A percentile compares a stretch with the other conserved stretches of the same genome.
Evolutionary conservation across 2,329 filamentous ascomycete genomes (phyloP).

Genomic region (Nothophoma quercina): DNA sequence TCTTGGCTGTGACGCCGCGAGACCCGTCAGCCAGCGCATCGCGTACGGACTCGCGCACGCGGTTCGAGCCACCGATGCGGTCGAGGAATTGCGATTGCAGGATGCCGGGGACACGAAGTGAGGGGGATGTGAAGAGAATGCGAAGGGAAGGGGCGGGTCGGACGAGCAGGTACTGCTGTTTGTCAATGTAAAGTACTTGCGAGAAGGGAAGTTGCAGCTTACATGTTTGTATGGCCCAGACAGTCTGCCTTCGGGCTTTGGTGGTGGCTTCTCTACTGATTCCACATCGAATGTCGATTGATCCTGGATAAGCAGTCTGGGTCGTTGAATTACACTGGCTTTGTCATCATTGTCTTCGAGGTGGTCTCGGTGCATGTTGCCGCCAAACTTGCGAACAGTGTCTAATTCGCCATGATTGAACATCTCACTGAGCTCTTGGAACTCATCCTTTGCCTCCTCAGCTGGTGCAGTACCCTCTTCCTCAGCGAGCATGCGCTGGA

Average conservation of each 20-base stretch:
- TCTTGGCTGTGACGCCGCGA: slow-evolving; percentile 75
- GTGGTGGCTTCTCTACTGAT: slow-evolving; percentile 18
- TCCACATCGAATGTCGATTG: slow-evolving; percentile 44
- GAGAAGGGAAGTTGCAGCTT: slow-evolving; percentile 34
- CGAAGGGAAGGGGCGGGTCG: slow-evolving; percentile 58
- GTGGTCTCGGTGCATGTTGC: slow-evolving; percentile 67
- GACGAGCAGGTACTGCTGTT: slow-evolving; percentile 55
- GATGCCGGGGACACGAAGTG: slow-evolving; percentile 58
- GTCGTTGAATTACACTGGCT: slow-evolving; percentile 45
- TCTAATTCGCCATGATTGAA: slow-evolving; percentile 73
- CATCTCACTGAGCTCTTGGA: slow-evolving; percentile 72
- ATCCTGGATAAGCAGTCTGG: slow-evolving; percentile 60
- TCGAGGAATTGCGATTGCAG: slow-evolving; percentile 58
- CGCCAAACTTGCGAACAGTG: slow-evolving; percentile 68
- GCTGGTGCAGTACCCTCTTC: slow-evolving; percentile 39
- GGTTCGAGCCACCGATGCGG: slow-evolving; percentile 58
- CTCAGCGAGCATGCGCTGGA: slow-evolving; percentile 58
- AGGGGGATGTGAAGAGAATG: slow-evolving; percentile 60
- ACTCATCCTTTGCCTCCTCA: slow-evolving; percentile 63
- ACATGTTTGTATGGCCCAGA: slow-evolving; percentile 66
- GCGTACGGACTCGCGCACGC: slow-evolving; percentile 62
- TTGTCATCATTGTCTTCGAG: slow-evolving; percentile 57
- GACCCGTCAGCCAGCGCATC: slow-evolving; percentile 70
- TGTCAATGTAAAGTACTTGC: slow-evolving; percentile 8
- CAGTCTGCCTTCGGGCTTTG: slow-evolving; percentile 37